phyloP scores from a whole-genome alignment of 345 rosid genomes.

The Corchorus olitorius region DNA sequence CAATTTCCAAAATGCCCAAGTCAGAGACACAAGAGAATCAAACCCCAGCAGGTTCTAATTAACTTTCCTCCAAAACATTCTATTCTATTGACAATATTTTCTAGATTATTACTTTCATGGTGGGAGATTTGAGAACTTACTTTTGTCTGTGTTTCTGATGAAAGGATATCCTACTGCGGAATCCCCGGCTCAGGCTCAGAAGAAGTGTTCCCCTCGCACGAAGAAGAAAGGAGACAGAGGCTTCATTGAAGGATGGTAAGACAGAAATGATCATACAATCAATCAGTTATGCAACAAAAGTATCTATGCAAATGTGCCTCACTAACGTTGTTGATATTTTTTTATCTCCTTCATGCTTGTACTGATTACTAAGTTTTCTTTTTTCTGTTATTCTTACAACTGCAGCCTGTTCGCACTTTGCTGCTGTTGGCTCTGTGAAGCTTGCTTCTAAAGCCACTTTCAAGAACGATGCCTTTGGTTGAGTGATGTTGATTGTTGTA shows the following conservation, averaged over 20 bases:
- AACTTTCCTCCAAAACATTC: background rate
- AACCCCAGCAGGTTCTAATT: slow-evolving; percentile 34
- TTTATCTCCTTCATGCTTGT: background rate
- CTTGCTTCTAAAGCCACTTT: slow-evolving; percentile 42
- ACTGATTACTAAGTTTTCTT: background rate
- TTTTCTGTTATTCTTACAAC: background rate
- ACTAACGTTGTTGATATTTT: no score
- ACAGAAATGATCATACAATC: background rate
- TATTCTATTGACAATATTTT: background rate
- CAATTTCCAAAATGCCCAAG: slow-evolving; percentile 26
- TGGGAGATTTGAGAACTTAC: slow-evolving; percentile 6
- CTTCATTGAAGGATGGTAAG: slow-evolving; percentile 68
- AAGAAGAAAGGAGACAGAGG: slow-evolving; percentile 61
- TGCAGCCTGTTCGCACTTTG: slow-evolving; percentile 66
- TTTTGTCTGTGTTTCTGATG: slow-evolving; percentile 9
- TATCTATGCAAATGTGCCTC: background rate
- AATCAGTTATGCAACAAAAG: background rate
- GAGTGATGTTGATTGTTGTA: background rate
- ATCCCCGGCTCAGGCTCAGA: slow-evolving; percentile 27
- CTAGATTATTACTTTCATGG: background rate
- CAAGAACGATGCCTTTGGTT: background rate
- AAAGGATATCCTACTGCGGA: slow-evolving; percentile 46
- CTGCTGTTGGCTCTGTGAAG: slow-evolving; percentile 72
- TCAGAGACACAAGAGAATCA: slow-evolving; percentile 23
- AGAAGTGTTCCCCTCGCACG: slow-evolving; percentile 30